Evolutionary conservation across 352 stramenopile genomes (phyloP).

Genomic region (Peronospora belbahrii): DNA sequence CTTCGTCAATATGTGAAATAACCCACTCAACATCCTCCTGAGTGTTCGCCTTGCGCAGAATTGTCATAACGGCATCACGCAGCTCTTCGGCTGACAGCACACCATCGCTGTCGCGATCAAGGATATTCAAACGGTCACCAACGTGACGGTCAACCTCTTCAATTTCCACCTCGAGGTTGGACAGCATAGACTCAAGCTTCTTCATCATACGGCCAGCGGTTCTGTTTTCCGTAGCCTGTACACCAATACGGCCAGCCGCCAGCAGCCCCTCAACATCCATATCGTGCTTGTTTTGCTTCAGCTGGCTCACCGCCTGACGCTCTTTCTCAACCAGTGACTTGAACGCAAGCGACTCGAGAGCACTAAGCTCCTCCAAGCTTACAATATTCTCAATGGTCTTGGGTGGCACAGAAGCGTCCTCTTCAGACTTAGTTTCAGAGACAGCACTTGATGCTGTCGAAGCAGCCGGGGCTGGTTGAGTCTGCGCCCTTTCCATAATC

Average conservation of each 20-base stretch:
- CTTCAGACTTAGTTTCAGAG: conserved; percentile 11
- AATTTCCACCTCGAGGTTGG: conserved; percentile 90
- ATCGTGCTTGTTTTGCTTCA: conserved; percentile 85
- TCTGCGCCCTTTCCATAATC: conserved; percentile 25
- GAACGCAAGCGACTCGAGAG: conserved; percentile 78
- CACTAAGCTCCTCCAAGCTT: conserved; percentile 72
- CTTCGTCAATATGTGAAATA: conserved; percentile 88
- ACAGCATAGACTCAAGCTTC: conserved; percentile 90
- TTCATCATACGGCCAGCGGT: conserved; percentile 89
- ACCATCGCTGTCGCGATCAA: conserved; percentile 96
- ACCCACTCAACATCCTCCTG: conserved; percentile 93
- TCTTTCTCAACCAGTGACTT: conserved; percentile 86
- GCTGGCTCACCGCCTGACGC: conserved; percentile 70
- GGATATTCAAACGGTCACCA: conserved; percentile 95
- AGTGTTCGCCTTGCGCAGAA: conserved; percentile 91
- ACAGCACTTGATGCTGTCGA: not conserved
- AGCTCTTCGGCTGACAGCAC: conserved; percentile 94
- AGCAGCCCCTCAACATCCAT: conserved; percentile 82
- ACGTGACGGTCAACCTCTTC: conserved; percentile 93
- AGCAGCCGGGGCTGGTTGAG: conserved; percentile 8
- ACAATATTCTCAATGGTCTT: conserved; percentile 75
- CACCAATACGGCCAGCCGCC: conserved; percentile 71
- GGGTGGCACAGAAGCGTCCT: conserved; percentile 17
- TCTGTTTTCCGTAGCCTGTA: conserved; percentile 80
- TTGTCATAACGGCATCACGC: conserved; percentile 90